Conservation (phyloP, 768 basidiomycete genomes). For the Pleurotus eryngii region DNA sequence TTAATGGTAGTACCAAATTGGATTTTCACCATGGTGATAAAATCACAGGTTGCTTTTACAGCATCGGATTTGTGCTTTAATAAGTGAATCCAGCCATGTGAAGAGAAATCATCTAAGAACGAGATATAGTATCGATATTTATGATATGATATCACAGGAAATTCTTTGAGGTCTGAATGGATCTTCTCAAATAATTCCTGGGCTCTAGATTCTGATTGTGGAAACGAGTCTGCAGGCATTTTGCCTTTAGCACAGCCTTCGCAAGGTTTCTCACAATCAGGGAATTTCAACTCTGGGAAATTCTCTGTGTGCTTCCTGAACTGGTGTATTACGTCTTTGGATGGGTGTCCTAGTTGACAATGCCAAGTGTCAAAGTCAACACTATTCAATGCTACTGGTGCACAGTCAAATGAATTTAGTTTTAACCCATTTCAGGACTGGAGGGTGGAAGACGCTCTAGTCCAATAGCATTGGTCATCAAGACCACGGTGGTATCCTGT, state of each 20-base stretch:
- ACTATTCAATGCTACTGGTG: neutral
- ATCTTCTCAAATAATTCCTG: neutral
- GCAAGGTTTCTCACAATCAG: neutral
- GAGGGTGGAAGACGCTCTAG: neutral
- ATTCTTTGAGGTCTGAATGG: constrained; percentile 6
- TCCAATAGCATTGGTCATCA: neutral
- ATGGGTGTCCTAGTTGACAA: neutral
- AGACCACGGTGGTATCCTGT: neutral
- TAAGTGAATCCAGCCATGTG: neutral
- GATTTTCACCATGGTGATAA: constrained; percentile 7
- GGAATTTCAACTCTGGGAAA: neutral
- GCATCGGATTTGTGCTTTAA: constrained; percentile 12
- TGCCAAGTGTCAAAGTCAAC: neutral
- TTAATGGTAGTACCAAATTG: constrained; percentile 9
- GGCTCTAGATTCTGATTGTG: neutral
- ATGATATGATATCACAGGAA: neutral
- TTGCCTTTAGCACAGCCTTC: constrained; percentile 7
- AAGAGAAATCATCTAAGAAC: neutral
- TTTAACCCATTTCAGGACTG: neutral
- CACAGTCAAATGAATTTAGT: no score
- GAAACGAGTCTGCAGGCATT: constrained; percentile 4
- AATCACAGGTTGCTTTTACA: neutral
- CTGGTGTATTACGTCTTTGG: neutral
- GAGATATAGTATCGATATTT: neutral
- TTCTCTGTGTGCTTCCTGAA: neutral